These are phyloP conservation scores for Colletotrichum tabaci DNA, from an alignment of 2,329 filamentous ascomycete genomes.

Conservation along the genomic window DNA sequence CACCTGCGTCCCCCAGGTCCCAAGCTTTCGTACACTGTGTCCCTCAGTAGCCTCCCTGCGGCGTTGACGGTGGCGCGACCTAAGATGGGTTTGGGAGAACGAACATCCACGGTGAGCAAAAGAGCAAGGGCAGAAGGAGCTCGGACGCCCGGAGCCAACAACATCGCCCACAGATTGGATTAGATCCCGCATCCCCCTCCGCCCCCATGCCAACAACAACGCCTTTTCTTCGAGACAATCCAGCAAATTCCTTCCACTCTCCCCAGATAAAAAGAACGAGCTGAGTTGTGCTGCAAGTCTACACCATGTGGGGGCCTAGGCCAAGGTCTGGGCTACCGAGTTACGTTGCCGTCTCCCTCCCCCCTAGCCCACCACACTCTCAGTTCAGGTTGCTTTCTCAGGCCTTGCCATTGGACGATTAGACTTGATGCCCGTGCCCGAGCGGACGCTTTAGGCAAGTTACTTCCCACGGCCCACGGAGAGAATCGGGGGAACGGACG, in stretches of 20 bases:
- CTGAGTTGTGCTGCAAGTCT: background rate
- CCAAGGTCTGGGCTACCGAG: conserved; percentile 4
- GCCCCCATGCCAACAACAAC: background rate
- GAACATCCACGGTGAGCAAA: background rate
- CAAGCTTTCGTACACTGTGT: background rate
- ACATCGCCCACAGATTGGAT: background rate
- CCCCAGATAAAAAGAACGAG: background rate
- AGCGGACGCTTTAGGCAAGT: conserved; percentile 26
- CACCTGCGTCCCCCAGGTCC: background rate
- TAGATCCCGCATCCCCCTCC: background rate
- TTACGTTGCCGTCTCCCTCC: background rate
- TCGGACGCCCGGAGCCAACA: conserved; percentile 1
- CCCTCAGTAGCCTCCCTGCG: conserved; percentile 19
- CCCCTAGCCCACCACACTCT: conserved; percentile 1
- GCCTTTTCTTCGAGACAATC: background rate
- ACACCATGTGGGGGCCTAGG: background rate
- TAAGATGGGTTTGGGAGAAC: background rate
- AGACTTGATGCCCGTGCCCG: background rate
- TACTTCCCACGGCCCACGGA: conserved; percentile 27
- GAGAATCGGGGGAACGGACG: conserved; percentile 36
- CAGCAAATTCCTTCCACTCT: background rate
- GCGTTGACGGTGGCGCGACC: conserved; percentile 7
- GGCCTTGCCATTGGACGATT: conserved; percentile 2
- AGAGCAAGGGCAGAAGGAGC: background rate
- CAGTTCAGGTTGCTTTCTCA: background rate